Conservation (phyloP, 176 grass and related monocot species). For the Juncus inflexus region DNA sequence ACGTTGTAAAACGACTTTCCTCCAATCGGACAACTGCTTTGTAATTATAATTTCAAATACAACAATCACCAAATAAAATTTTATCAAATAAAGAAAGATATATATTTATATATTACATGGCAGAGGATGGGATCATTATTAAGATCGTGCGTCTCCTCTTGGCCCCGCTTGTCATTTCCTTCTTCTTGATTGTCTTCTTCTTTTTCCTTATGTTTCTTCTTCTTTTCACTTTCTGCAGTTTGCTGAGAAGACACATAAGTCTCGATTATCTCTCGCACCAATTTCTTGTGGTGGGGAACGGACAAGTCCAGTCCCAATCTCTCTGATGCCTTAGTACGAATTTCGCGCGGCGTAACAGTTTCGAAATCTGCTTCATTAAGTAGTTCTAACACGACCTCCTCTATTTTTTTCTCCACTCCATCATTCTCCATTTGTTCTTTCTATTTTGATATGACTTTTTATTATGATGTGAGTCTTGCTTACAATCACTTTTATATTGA, state of each 20-base stretch:
- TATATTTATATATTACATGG: constrained; percentile 39
- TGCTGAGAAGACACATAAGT: constrained; percentile 44
- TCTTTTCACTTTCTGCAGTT: constrained; percentile 1
- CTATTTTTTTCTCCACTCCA: constrained; percentile 53
- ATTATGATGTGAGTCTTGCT: too few relatives aligned
- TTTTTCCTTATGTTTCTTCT: constrained; percentile 12
- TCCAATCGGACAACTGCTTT: constrained; percentile 61
- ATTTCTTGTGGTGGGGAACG: constrained; percentile 51
- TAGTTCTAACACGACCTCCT: constrained; percentile 64
- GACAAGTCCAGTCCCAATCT: constrained; percentile 75
- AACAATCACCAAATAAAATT: constrained; percentile 12
- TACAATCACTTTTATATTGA: too few relatives aligned
- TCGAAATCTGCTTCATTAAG: constrained; percentile 57
- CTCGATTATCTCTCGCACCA: constrained; percentile 55
- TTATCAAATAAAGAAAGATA: not conserved
- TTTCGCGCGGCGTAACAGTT: constrained; percentile 49
- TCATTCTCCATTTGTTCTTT: constrained; percentile 1
- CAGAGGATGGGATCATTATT: constrained; percentile 72
- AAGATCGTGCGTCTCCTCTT: constrained; percentile 38
- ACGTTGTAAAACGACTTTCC: constrained; percentile 73
- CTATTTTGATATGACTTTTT: too few relatives aligned
- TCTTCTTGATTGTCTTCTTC: constrained; percentile 5
- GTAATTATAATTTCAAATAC: too few relatives aligned
- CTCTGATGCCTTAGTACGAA: constrained; percentile 46
- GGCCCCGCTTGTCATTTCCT: constrained; percentile 29